phyloP scores from a whole-genome alignment of 83 land plant genomes.

The Thuja plicata region DNA sequence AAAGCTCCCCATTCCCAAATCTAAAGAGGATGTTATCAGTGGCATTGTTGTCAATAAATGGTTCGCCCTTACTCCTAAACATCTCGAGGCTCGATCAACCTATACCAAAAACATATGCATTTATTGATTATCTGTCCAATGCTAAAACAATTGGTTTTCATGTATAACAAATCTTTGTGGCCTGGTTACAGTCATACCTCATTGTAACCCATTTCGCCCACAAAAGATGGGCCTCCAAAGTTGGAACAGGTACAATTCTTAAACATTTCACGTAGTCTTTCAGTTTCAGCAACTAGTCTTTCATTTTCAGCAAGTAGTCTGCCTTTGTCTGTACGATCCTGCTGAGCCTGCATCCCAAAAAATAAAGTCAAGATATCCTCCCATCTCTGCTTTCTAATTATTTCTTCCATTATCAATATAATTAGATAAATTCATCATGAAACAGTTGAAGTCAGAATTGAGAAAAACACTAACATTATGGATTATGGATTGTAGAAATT shows the following conservation, averaged over 20 bases:
- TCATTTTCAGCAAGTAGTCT: constrained; percentile 76
- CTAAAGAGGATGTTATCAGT: not conserved
- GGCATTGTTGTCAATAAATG: constrained; percentile 54
- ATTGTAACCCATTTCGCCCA: constrained; percentile 64
- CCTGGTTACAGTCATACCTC: constrained; percentile 42
- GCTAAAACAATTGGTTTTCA: no score
- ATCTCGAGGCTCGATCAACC: constrained; percentile 70
- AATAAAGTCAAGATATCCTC: no score
- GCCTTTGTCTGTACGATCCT: constrained; percentile 69
- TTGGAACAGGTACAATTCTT: constrained; percentile 62
- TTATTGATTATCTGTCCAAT: no score
- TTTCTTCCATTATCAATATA: no score
- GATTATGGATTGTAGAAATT: no score
- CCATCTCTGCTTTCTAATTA: no score
- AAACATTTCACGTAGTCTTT: constrained; percentile 44
- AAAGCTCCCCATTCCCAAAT: constrained; percentile 36
- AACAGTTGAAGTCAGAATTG: no score
- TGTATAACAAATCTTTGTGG: no score
- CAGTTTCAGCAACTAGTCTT: constrained; percentile 13
- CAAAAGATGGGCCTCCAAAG: constrained; percentile 69
- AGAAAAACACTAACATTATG: no score
- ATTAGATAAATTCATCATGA: no score
- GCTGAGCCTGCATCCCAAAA: constrained; percentile 56
- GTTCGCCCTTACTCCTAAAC: constrained; percentile 55
- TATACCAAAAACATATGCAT: not conserved